These are phyloP conservation scores for Silene uniflora DNA, from an alignment of 148 eudicot species.

Conservation along the genomic window DNA sequence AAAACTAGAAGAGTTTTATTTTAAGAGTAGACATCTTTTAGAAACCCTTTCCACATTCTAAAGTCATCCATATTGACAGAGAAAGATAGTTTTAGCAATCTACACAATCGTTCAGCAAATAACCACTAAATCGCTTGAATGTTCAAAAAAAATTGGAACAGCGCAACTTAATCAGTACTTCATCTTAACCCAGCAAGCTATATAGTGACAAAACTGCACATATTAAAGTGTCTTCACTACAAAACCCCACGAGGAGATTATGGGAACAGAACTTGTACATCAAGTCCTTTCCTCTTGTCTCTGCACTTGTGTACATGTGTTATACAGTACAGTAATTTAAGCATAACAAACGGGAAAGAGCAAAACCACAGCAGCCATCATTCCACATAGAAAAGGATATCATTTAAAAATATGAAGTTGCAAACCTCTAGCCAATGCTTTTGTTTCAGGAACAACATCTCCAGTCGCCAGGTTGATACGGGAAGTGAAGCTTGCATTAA, in stretches of 20 bases:
- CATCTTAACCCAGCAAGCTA: neutral
- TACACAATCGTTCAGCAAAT: neutral
- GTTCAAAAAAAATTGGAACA: neutral
- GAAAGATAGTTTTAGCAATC: conserved; percentile 3
- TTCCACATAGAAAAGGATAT: conserved; percentile 6
- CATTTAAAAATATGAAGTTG: neutral
- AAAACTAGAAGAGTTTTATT: neutral
- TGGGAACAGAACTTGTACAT: neutral
- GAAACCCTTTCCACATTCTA: neutral
- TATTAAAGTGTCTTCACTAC: neutral
- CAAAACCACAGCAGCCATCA: conserved; percentile 1
- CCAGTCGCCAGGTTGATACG: conserved; percentile 89
- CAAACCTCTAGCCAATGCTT: conserved; percentile 83
- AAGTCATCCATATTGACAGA: neutral
- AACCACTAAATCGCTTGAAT: neutral
- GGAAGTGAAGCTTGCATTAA: conserved; percentile 68
- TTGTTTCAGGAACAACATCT: conserved; percentile 88
- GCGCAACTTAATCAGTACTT: neutral
- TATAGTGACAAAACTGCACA: neutral
- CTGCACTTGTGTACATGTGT: neutral
- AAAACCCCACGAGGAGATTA: neutral
- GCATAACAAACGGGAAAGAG: neutral
- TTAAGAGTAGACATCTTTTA: neutral
- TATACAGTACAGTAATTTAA: neutral
- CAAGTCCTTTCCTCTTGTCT: neutral